phyloP scores from a whole-genome alignment of 352 stramenopile species.

The Phytophthora cactorum region DNA sequence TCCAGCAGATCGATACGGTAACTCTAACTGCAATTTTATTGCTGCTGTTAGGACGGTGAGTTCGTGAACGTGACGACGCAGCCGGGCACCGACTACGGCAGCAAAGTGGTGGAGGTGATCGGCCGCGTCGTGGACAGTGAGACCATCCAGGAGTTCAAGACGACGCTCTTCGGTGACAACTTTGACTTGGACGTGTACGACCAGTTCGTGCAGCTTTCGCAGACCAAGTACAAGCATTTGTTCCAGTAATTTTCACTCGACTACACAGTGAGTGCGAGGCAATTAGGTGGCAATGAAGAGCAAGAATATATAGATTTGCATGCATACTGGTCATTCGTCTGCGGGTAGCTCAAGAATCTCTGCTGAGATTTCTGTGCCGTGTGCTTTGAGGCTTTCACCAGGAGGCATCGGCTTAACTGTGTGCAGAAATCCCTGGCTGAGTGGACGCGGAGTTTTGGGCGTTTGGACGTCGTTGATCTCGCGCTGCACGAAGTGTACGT shows the following conservation, averaged over 20 bases:
- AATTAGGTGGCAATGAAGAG: slow-evolving; percentile 6
- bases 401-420: slow-evolving; percentile 4
- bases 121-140: slow-evolving; percentile 72
- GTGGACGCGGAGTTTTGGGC: slow-evolving; percentile 38
- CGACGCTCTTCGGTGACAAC: slow-evolving; percentile 81
- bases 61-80: slow-evolving; percentile 77
- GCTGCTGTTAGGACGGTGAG: slow-evolving; percentile 59
- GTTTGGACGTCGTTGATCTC: slow-evolving; percentile 54
- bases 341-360: slow-evolving; percentile 4
- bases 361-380: slow-evolving; percentile 3
- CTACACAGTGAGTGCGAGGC: neutral
- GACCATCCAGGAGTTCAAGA: slow-evolving; percentile 88
- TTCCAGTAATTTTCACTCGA: slow-evolving; percentile 57
- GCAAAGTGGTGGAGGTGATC: slow-evolving; percentile 89
- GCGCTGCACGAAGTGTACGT: slow-evolving; percentile 57
- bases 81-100: slow-evolving; percentile 83
- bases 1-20: neutral
- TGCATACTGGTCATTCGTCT: slow-evolving; percentile 5
- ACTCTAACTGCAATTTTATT: slow-evolving; percentile 8
- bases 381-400: slow-evolving; percentile 3
- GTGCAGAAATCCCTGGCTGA: slow-evolving; percentile 54
- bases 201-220: slow-evolving; percentile 78
- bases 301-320: slow-evolving; percentile 38
- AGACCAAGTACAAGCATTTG: slow-evolving; percentile 73
- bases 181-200: slow-evolving; percentile 87